Percentiles rank a stretch among this genome's conserved stretches.
These are phyloP conservation scores for Leccinum ochraceum DNA, from an alignment of 768 basidiomycete species.

Conservation along the genomic window DNA sequence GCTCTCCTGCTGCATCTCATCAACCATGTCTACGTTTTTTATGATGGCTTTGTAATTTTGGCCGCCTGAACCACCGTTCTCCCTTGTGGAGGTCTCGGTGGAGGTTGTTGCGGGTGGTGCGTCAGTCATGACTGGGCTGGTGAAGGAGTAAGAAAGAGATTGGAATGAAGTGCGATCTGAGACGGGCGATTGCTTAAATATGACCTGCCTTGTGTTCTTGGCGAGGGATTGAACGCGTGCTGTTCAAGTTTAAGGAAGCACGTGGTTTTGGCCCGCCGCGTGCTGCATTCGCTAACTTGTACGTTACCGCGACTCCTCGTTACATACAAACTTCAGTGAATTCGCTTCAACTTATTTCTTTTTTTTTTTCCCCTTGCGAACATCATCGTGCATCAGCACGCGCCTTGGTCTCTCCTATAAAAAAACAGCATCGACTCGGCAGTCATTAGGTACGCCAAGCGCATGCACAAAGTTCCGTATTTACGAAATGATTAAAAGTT, in stretches of 20 bases:
- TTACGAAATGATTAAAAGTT: not conserved
- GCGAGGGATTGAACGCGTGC: constrained; percentile 22
- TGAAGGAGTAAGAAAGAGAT: not conserved
- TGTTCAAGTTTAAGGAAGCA: constrained; percentile 16
- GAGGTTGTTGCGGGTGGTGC: constrained; percentile 60
- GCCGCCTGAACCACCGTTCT: constrained; percentile 37
- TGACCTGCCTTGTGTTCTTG: constrained; percentile 31
- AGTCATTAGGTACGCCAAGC: not conserved
- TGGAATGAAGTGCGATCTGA: constrained; percentile 3
- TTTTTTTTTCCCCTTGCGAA: not conserved
- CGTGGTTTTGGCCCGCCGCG: constrained; percentile 10
- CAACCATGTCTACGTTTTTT: constrained; percentile 95
- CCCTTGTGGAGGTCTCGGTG: constrained; percentile 49
- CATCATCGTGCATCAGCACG: constrained; percentile 8
- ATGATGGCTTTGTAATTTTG: constrained; percentile 77
- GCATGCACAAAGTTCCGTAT: constrained; percentile 4
- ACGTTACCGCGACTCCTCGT: not conserved
- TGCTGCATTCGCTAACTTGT: constrained; percentile 2
- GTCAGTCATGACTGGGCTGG: constrained; percentile 46
- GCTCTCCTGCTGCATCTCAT: constrained; percentile 94
- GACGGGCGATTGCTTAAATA: constrained; percentile 29
- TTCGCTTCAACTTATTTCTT: constrained; percentile 1
- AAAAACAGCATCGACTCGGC: too few relatives aligned
- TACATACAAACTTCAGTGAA: not conserved
- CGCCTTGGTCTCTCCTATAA: not conserved